Conservation (phyloP, 148 eudicot species). For the Oxyria digyna region DNA sequence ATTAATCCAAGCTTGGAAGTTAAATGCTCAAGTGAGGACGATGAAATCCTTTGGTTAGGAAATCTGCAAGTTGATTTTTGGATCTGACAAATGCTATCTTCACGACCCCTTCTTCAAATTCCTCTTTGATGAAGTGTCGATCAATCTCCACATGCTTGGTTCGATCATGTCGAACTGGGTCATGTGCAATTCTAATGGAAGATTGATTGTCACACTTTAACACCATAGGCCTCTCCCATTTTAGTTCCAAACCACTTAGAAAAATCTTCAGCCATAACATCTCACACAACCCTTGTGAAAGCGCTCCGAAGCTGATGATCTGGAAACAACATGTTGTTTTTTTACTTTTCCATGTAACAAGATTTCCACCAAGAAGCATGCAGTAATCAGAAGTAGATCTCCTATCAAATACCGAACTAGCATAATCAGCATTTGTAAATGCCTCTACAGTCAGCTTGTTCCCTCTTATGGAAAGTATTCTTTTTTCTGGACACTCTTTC, state of each 20-base stretch:
- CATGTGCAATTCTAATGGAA: not conserved
- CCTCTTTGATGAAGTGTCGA: not conserved
- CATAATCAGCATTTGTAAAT: too few species aligned
- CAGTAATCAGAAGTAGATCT: too few species aligned
- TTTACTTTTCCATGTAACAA: not conserved
- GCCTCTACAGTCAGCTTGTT: too few species aligned
- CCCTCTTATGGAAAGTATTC: too few species aligned
- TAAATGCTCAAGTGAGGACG: too few species aligned
- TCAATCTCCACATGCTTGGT: conserved; percentile 2
- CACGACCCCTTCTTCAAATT: not conserved
- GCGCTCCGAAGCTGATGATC: not conserved
- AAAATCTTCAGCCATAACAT: not conserved
- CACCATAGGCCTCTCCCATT: not conserved
- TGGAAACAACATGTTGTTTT: not conserved
- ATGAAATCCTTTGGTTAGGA: too few species aligned
- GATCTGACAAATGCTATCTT: too few species aligned
- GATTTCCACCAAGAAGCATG: too few species aligned
- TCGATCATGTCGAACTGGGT: not conserved
- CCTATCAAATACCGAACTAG: too few species aligned
- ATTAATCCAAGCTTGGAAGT: too few species aligned
- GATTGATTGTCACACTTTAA: not conserved
- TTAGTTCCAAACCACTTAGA: not conserved
- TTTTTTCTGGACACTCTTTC: too few species aligned
- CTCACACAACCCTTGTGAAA: not conserved
- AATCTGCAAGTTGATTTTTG: too few species aligned